Percentiles rank a stretch among this genome's conserved stretches.
phyloP scores from a whole-genome alignment of 2,329 filamentous ascomycete species.

The Aurifilum marmelostoma region DNA sequence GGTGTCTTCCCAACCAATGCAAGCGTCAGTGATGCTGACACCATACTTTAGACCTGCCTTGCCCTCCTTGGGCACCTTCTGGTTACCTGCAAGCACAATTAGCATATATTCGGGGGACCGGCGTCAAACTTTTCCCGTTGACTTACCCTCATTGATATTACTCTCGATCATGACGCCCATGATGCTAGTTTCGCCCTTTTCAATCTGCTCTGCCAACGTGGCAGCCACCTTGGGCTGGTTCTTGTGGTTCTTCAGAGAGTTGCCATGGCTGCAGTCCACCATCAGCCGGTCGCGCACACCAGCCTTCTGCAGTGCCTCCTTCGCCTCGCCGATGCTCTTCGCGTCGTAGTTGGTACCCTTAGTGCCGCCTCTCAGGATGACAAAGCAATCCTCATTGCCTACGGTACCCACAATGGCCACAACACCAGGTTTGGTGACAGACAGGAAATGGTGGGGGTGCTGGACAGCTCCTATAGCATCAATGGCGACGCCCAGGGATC shows the following conservation, averaged over 20 bases:
- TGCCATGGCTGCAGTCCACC: constrained; percentile 98
- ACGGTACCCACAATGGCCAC: constrained; percentile 93
- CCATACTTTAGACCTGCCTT: constrained; percentile 86
- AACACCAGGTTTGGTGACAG: constrained; percentile 93
- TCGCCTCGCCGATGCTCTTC: constrained; percentile 80
- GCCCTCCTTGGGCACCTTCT: constrained; percentile 89
- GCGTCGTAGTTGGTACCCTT: constrained; percentile 94
- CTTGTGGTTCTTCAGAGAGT: constrained; percentile 93
- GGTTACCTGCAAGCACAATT: constrained; percentile 62
- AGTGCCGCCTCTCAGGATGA: constrained; percentile 90
- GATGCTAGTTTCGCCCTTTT: constrained; percentile 80
- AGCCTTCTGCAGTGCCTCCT: constrained; percentile 75
- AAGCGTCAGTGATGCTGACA: constrained; percentile 96
- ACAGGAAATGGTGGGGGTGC: constrained; percentile 95
- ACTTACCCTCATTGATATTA: constrained; percentile 86
- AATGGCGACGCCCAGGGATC: constrained; percentile 83
- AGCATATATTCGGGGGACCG: constrained; percentile 28
- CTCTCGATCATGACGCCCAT: constrained; percentile 99
- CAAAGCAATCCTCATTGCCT: constrained; percentile 96
- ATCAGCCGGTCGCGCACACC: constrained; percentile 79
- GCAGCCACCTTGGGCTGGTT: constrained; percentile 95
- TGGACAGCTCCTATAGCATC: constrained; percentile 93
- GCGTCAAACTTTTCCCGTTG: background rate
- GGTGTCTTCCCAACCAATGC: constrained; percentile 93
- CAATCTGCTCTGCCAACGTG: constrained; percentile 80